Evolutionary conservation across 2,329 filamentous ascomycete genomes (phyloP).

Genomic region (Didymella pomorum): DNA sequence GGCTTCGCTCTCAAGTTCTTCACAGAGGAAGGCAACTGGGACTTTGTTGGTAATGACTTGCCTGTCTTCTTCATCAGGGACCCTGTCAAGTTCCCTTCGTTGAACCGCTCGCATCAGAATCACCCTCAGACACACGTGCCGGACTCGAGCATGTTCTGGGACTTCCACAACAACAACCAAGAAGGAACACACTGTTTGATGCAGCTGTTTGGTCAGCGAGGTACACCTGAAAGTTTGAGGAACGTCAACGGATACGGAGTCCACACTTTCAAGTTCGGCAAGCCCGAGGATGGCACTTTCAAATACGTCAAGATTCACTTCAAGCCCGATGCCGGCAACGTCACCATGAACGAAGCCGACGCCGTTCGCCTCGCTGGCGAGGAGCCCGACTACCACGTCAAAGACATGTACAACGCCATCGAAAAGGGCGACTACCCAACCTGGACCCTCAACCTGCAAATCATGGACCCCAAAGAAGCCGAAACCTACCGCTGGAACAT

Average conservation of each 20-base stretch:
- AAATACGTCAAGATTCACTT: neutral
- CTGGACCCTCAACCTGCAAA: neutral
- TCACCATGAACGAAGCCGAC: neutral
- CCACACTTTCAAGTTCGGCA: neutral
- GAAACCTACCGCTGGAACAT: neutral
- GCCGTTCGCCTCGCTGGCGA: neutral
- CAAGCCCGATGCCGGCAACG: neutral
- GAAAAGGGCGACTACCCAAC: neutral
- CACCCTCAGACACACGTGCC: constrained; percentile 47
- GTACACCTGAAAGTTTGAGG: neutral
- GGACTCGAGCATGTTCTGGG: constrained; percentile 53
- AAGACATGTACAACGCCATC: neutral
- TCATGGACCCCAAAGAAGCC: neutral
- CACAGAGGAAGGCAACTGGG: constrained; percentile 62
- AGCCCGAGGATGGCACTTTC: neutral
- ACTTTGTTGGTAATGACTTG: constrained; percentile 57
- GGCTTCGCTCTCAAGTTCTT: constrained; percentile 62
- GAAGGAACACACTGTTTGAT: constrained; percentile 57
- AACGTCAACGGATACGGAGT: neutral
- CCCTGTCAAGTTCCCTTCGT: constrained; percentile 53
- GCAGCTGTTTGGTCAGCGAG: neutral
- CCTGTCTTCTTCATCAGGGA: constrained; percentile 58
- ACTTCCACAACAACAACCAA: constrained; percentile 55
- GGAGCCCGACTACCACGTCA: neutral
- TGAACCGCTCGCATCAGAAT: constrained; percentile 49